These are phyloP conservation scores for Phoma sp. DNA, from an alignment of 2,329 filamentous ascomycete species.

Conservation along the genomic window DNA sequence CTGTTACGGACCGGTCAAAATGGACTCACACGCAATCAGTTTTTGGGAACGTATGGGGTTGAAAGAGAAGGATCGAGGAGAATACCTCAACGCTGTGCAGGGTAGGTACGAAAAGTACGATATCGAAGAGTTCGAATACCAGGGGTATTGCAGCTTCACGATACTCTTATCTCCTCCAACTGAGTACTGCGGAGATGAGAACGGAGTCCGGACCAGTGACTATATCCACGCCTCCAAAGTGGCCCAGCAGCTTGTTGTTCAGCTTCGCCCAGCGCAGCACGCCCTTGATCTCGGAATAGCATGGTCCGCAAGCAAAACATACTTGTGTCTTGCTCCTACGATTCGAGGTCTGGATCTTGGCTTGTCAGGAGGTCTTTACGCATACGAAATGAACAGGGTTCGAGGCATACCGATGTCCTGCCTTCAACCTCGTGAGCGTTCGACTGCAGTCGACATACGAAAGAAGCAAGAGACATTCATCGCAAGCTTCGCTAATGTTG, in stretches of 20 bases:
- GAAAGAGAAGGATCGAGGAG: slow-evolving; percentile 11
- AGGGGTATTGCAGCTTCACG: slow-evolving; percentile 37
- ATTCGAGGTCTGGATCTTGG: slow-evolving; percentile 12
- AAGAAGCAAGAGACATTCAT: slow-evolving; percentile 32
- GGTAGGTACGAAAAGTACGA: slow-evolving; percentile 5
- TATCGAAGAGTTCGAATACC: slow-evolving; percentile 22
- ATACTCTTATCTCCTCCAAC: slow-evolving; percentile 5
- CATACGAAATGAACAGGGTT: slow-evolving; percentile 37
- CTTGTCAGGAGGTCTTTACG: slow-evolving; percentile 21
- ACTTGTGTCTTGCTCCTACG: slow-evolving; percentile 33
- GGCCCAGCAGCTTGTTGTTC: slow-evolving; percentile 23
- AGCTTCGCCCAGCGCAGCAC: slow-evolving; percentile 37
- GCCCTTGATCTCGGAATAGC: slow-evolving; percentile 29
- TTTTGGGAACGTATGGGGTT: slow-evolving; percentile 27
- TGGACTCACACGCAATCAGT: neutral
- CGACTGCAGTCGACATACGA: neutral
- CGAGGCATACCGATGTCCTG: slow-evolving; percentile 31
- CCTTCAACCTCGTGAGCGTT: slow-evolving; percentile 12
- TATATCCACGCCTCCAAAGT: too few species aligned
- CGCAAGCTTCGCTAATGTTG: slow-evolving; percentile 33
- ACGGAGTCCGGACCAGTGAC: neutral
- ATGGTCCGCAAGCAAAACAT: slow-evolving; percentile 25
- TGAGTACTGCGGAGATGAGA: too few species aligned
- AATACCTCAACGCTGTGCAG: slow-evolving; percentile 18
- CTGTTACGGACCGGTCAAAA: neutral